Conservation (phyloP, 768 basidiomycete species). For the Cystobasidium onofrii region DNA sequence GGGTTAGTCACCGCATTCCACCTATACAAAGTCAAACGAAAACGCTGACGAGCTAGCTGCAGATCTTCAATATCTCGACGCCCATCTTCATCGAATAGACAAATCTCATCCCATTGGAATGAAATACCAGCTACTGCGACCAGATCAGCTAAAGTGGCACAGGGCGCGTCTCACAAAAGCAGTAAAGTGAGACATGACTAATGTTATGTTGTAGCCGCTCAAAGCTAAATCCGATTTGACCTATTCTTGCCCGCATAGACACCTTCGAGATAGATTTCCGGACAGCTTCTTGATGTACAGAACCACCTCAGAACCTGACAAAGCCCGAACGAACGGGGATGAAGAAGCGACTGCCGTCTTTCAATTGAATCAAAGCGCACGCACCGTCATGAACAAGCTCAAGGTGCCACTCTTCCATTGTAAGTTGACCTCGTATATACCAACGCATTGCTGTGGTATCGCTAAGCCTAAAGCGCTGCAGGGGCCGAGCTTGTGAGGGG, state of each 20-base stretch:
- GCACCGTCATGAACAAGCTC: background rate
- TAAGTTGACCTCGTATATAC: too few relatives aligned
- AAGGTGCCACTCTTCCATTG: background rate
- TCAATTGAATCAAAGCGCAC: constrained; percentile 10
- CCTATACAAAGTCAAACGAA: background rate
- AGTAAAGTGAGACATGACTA: background rate
- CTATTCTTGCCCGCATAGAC: background rate
- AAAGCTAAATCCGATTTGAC: background rate
- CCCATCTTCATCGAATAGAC: background rate
- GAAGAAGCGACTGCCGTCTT: constrained; percentile 6
- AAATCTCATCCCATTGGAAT: background rate
- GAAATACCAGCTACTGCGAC: background rate
- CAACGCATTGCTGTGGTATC: too few relatives aligned
- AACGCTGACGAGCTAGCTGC: background rate
- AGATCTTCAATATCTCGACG: constrained; percentile 2
- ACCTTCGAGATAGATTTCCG: background rate
- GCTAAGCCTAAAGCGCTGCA: too few relatives aligned
- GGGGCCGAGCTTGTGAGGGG: constrained; percentile 6
- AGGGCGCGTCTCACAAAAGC: background rate
- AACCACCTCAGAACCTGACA: background rate
- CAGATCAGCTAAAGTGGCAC: background rate
- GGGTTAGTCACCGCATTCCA: background rate
- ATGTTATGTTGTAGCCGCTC: too few relatives aligned
- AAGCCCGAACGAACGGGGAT: background rate
- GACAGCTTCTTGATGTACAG: constrained; percentile 3